Base-by-base conservation (phyloP, 2,329 filamentous ascomycete species). In the Fusarium dlaminii region DNA sequence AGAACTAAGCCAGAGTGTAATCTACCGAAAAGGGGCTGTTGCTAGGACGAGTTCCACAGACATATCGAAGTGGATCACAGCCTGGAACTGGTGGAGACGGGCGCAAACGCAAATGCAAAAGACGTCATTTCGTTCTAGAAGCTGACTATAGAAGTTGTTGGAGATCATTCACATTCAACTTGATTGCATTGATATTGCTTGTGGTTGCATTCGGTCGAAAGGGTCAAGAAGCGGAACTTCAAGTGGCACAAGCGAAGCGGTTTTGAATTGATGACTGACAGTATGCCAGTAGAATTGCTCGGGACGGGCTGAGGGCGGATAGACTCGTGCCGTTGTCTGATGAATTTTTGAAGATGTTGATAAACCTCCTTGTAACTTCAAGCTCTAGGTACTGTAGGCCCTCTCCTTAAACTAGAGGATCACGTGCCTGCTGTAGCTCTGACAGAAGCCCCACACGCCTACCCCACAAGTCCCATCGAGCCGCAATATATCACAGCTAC, bases 111-210 rank as follows among this genome's bases (percentile, higher is more conserved):
- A 52, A 57, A 62, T 36, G 46, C 30, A 39, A 54, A 57, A 58
- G 60, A 77, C 61, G 70, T 75, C 75, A 75, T 77, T 71, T 76
- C 63, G 65, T 78, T 78, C 76, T 78, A 78, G 76, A 78, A 78
- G 73, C 57, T 57, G 54, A 59, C 45, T 51, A 66, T 56, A 63
- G 55, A 71, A 46, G 52, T 40, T 56, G n/a, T 20, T 55, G 34
- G 52, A 66, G 37, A 37, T 30, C 56, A 37, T 40, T 45, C 34
- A 49, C 34, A 48, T 40, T 63, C n/a, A 55, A 70, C 59, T 32
- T 46, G 48, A 42, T 36, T 60, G 34, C 42, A 30, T 43, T 43
- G 27, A 40, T 45, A 30, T 49, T 59, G 24, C 29, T 22, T 55
- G 36, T 54, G 37, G 58, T 52, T 49, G 48, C 39, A 72, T 51